Evolutionary conservation across 2,329 filamentous ascomycete genomes (phyloP), one percentile per base, ranked within the genome.

Genomic region (Alternaria tenuissima): DNA sequence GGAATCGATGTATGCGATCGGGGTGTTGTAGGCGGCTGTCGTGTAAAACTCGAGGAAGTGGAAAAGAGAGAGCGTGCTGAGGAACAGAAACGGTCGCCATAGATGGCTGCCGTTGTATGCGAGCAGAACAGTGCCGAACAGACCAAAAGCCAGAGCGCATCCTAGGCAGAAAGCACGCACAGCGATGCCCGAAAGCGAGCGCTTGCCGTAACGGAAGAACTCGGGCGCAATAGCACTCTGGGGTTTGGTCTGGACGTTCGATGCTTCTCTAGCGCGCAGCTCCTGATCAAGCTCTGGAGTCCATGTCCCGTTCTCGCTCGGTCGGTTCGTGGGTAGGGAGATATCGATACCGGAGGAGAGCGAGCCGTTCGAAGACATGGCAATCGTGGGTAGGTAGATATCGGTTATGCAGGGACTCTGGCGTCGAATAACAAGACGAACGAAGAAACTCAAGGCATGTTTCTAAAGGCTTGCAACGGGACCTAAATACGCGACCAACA

Each of bases 41-140:
- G 89, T 92, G 85, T 89, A 96, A 83, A 94, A 99, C 80, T 99
- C 95, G 78, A 98, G 89, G 80, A 97, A 98, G 83, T 99, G 95
- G 81, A 98, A 98, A 30, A 90, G 70, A 26, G 89, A 86, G 48
- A 98, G 88, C 14, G 88, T 82, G 52, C 82, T 81, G 48, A 90
- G 73, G 81, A 94, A 94, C 76, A 86, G 83, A 8, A 84, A 83
- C 1, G 87, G 76, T 22, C 88, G 82, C 88, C 88, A 91, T 55
- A 87, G 74, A 5, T 80, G 77, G 41, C 74, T 80, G 12, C 70
- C 67, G 38, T 73, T 59, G 61, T 75, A 73, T 57, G 66, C 59
- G 38, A 76, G 66, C 30, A 72, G 52, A 28, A 66, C 52, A 42
- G 79, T 69, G 34, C 75, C 56, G 22, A 78, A 49, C 18, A 79